Conservation (phyloP, 345 rosid genomes). For the Angophora floribunda region DNA sequence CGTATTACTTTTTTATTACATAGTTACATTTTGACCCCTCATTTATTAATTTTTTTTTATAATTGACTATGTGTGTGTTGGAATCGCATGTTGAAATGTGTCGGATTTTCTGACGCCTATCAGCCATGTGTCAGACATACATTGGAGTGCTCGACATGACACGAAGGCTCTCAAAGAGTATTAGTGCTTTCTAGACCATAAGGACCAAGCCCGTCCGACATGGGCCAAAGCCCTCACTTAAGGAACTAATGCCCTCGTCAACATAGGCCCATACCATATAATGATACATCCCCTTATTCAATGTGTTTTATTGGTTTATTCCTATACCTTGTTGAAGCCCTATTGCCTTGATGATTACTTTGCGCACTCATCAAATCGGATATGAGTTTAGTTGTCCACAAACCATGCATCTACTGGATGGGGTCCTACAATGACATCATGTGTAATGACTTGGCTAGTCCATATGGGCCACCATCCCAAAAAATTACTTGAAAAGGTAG, state of each 20-base stretch:
- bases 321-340: background rate
- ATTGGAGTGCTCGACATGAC: no score
- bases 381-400: background rate
- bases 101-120: no score
- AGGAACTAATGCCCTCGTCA: background rate
- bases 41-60: no score
- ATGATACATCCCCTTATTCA: background rate
- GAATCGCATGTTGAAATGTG: no score
- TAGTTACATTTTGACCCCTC: no score
- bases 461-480: no score
- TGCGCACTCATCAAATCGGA: background rate
- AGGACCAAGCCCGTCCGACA: background rate
- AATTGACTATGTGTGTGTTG: no score
- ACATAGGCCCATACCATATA: background rate
- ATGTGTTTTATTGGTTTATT: background rate
- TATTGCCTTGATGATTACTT: background rate
- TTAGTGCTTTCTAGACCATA: no score
- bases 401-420: background rate
- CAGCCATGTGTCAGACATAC: no score
- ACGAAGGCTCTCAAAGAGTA: no score
- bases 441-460: background rate
- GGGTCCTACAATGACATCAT: background rate
- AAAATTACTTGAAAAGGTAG: background rate
- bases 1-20: no score
- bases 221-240: background rate